phyloP scores from a whole-genome alignment of 495 filamentous ascomycete genomes.

The Penicillium riverlandense region DNA sequence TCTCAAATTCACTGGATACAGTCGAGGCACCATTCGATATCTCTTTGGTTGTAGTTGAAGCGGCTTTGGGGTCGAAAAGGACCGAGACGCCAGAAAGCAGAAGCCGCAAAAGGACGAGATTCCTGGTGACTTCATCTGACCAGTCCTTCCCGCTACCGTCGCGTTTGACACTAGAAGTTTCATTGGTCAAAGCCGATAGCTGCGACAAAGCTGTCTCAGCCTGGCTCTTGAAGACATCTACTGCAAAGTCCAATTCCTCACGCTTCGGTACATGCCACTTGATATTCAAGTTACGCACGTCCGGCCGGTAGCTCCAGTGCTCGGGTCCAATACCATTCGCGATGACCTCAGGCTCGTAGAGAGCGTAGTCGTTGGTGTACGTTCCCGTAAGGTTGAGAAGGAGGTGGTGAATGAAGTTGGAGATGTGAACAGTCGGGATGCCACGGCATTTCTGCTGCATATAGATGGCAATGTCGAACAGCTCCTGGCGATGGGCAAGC shows the following conservation, averaged over 20 bases:
- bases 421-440: constrained; percentile 89
- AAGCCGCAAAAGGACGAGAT: constrained; percentile 77
- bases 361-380: constrained; percentile 80
- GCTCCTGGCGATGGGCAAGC: constrained; percentile 75
- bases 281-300: constrained; percentile 69
- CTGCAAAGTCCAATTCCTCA: constrained; percentile 79
- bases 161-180: constrained; percentile 77
- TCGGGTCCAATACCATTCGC: constrained; percentile 50
- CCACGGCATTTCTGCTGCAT: constrained; percentile 95
- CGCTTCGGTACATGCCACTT: constrained; percentile 82
- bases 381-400: constrained; percentile 92
- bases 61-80: constrained; percentile 74
- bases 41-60: constrained; percentile 36
- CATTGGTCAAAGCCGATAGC: constrained; percentile 67
- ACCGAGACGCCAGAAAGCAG: constrained; percentile 81
- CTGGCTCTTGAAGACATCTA: constrained; percentile 79
- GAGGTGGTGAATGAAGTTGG: constrained; percentile 97
- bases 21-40: constrained; percentile 13
- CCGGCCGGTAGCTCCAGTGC: constrained; percentile 70
- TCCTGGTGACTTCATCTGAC: constrained; percentile 92
- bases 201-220: constrained; percentile 58
- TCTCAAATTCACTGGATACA: constrained; percentile 32
- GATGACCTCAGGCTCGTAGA: constrained; percentile 67
- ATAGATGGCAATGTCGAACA: constrained; percentile 86
- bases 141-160: constrained; percentile 96